phyloP scores from a whole-genome alignment of 371 early-diverging fungal species.

The Lichtheimia corymbifera region DNA sequence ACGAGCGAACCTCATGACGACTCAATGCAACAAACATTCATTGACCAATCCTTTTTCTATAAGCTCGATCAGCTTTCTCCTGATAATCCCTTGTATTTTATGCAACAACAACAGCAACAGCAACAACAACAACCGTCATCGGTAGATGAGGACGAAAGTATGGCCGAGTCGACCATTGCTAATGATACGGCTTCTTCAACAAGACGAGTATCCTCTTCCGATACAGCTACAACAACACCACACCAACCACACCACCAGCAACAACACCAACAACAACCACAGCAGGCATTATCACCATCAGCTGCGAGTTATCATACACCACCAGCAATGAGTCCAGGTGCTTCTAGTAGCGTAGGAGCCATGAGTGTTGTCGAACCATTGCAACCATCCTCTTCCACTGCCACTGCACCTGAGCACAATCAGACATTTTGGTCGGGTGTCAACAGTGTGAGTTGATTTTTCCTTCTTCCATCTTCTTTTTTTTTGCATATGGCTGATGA shows the following conservation, averaged over 20 bases:
- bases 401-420: slow-evolving; percentile 15
- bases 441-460: slow-evolving; percentile 34
- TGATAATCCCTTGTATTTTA: slow-evolving; percentile 36
- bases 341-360: too few relatives aligned
- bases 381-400: slow-evolving; percentile 14
- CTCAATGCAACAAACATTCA: slow-evolving; percentile 28
- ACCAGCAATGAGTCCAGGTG: too few relatives aligned
- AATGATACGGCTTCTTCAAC: slow-evolving; percentile 1
- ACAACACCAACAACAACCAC: slow-evolving; percentile 7
- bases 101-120: slow-evolving; percentile 32
- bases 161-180: slow-evolving; percentile 12
- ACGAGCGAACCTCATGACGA: slow-evolving; percentile 30
- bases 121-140: slow-evolving; percentile 16
- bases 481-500: background rate
- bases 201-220: too few relatives aligned
- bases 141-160: slow-evolving; percentile 19
- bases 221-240: background rate
- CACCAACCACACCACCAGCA: background rate
- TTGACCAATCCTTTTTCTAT: slow-evolving; percentile 40
- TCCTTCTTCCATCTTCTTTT: background rate
- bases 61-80: slow-evolving; percentile 38
- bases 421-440: slow-evolving; percentile 47
- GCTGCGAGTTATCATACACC: too few relatives aligned
- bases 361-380: slow-evolving; percentile 16
- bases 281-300: background rate